These are phyloP conservation scores for Stagonosporopsis tanaceti DNA, from an alignment of 2,329 filamentous ascomycete species.

Conservation along the genomic window DNA sequence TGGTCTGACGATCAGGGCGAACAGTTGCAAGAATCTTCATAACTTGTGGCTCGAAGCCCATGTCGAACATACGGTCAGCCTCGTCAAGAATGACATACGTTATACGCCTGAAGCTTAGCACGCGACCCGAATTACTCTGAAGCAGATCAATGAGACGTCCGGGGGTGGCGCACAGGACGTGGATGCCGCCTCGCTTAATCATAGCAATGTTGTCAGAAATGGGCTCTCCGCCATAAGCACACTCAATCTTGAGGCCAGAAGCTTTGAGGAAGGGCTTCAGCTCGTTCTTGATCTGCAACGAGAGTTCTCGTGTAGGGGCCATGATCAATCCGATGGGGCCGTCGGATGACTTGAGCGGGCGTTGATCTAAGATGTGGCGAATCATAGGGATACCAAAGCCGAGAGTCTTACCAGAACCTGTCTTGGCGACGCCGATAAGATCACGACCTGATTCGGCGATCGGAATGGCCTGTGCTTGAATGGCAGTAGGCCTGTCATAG, in stretches of 20 bases:
- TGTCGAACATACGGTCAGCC: constrained; percentile 98
- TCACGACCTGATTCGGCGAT: constrained; percentile 96
- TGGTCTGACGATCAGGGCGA: constrained; percentile 89
- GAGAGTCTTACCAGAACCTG: constrained; percentile 95
- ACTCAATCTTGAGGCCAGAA: constrained; percentile 83
- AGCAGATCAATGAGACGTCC: constrained; percentile 95
- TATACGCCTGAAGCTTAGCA: constrained; percentile 87
- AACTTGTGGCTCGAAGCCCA: constrained; percentile 98
- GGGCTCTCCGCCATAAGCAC: constrained; percentile 91
- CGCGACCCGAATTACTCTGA: constrained; percentile 90
- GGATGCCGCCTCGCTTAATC: constrained; percentile 91
- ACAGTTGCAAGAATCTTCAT: constrained; percentile 95
- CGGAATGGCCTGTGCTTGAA: constrained; percentile 94
- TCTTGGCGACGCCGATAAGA: constrained; percentile 96
- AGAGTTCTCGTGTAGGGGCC: constrained; percentile 92
- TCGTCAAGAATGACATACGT: constrained; percentile 97
- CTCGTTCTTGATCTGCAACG: constrained; percentile 91
- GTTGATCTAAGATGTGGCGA: constrained; percentile 94
- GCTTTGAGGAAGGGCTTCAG: constrained; percentile 94
- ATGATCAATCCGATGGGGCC: constrained; percentile 89
- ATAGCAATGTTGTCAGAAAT: constrained; percentile 98
- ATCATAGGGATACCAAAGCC: constrained; percentile 98
- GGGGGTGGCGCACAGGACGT: constrained; percentile 87
- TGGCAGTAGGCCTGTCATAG: constrained; percentile 89
- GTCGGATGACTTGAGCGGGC: constrained; percentile 80